These are phyloP conservation scores for Naegleria gruberi DNA, from an alignment of 208 protist genomes.

Conservation along the genomic window DNA sequence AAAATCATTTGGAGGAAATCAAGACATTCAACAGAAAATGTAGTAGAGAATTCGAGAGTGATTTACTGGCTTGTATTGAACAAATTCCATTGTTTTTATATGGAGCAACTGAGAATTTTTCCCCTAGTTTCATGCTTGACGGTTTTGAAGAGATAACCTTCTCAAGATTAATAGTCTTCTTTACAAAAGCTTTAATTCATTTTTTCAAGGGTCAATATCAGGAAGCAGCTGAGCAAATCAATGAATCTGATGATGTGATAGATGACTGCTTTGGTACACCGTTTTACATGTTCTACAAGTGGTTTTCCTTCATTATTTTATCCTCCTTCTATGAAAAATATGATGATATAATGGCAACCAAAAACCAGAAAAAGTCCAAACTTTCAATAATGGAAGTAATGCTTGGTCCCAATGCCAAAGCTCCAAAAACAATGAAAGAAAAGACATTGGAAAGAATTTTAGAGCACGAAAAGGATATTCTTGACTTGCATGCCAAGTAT, in stretches of 20 bases:
- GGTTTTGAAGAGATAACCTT: not conserved
- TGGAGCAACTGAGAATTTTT: not conserved
- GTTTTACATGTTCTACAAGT: not conserved
- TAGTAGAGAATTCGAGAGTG: not conserved
- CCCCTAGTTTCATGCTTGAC: not conserved
- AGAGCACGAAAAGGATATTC: not conserved
- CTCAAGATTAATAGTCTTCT: not conserved
- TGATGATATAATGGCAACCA: not conserved
- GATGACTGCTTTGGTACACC: not conserved
- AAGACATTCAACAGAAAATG: not conserved
- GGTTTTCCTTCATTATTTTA: not conserved
- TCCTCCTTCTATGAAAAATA: not conserved
- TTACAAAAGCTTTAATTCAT: not conserved
- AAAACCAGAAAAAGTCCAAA: not conserved
- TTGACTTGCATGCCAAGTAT: not conserved
- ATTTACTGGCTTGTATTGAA: not conserved
- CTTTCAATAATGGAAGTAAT: slow-evolving; percentile 11
- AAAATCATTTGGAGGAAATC: not conserved
- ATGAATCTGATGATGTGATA: not conserved
- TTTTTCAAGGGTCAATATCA: not conserved
- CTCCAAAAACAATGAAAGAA: not conserved
- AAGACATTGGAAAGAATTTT: not conserved
- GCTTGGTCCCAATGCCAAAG: not conserved
- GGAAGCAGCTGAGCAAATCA: not conserved
- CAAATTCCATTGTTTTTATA: not conserved